A percentile compares a stretch with the other conserved stretches of the same genome.
phyloP scores from a whole-genome alignment of 495 filamentous ascomycete species.

The Rusavskia elegans region DNA sequence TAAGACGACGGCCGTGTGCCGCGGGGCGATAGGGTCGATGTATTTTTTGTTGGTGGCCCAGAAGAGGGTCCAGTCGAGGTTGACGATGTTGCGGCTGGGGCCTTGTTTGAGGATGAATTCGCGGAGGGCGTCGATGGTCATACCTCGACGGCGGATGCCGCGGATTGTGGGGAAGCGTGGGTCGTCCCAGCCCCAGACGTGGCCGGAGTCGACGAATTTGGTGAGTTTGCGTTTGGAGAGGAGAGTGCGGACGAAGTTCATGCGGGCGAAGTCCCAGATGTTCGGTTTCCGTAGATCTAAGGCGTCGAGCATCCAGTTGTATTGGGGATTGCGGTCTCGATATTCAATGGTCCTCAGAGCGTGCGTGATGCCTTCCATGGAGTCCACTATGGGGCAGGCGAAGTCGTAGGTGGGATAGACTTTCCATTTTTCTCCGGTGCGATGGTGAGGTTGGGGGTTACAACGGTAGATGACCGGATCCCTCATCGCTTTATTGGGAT shows the following conservation, averaged over 20 bases:
- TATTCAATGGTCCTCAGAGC: constrained; percentile 94
- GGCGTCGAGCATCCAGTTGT: constrained; percentile 86
- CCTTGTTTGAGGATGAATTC: constrained; percentile 92
- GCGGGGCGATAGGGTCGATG: constrained; percentile 74
- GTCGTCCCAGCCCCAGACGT: constrained; percentile 89
- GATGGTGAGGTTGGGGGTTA: constrained; percentile 62
- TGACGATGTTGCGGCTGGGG: constrained; percentile 72
- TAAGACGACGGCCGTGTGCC: constrained; percentile 65
- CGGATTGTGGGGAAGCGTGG: constrained; percentile 90
- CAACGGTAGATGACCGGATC: constrained; percentile 95
- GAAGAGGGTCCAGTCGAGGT: constrained; percentile 80
- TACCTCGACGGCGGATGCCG: constrained; percentile 73
- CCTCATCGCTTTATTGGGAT: constrained; percentile 39
- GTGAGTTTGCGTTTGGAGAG: constrained; percentile 92
- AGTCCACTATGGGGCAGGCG: constrained; percentile 81
- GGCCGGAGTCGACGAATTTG: constrained; percentile 73
- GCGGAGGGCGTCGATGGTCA: constrained; percentile 75
- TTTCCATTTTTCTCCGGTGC: constrained; percentile 81
- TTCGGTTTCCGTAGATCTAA: constrained; percentile 76
- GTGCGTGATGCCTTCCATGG: constrained; percentile 83
- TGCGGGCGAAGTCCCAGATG: constrained; percentile 94
- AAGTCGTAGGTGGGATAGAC: constrained; percentile 96
- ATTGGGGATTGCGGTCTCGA: constrained; percentile 91
- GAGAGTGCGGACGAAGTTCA: constrained; percentile 87
- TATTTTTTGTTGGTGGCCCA: constrained; percentile 95